Evolutionary conservation across 2,329 filamentous ascomycete species (phyloP), one percentile per base, ranked within the genome.

Genomic region (Aspergillus sp.): DNA sequence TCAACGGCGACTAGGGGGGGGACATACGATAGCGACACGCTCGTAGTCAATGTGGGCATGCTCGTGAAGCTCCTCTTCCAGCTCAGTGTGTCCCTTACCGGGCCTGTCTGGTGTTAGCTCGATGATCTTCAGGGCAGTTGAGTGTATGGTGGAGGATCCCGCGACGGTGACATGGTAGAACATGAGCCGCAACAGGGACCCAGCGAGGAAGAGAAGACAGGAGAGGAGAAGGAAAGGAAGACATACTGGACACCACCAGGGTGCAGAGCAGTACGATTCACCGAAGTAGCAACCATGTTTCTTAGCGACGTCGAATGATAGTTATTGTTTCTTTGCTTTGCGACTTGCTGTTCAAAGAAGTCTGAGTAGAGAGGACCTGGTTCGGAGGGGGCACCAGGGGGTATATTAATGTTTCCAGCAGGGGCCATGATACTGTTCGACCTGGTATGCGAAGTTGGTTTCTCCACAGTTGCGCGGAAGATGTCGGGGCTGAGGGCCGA

Each of bases 1-100:
- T 44, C 16, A 33, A 26, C 1, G 7, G 2, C 30, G 35, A 20
- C 6, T 7, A 11, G 48, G 17, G 36, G 51, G 33, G 49, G 8
- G 58, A 40, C 89, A 74, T 83, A 95, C 92, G 81, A 99, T 99
- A 59, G 94, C 90, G 69, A 99, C 94, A 71, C 91, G 89, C 77
- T 97, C 89, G 74, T 97, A 99, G 82, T 99, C 94, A 71, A 99
- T 99, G 82, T 99, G 93, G 63, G 94, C 94, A 71, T 88, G 91
- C 77, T 96, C 90, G 76, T 97, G 92, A 57, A 99, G 88, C 75
- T 96, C 90, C 79, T 97, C 91, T 79, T 99, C 91, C 60, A 99
- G 86, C 75, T 97, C 94, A 43, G 94, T 97, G 84, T 96, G 93
- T 73, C 95, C 88, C 68, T 82, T 82, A 69, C 86, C 81, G 60